Evolutionary conservation across 2,329 filamentous ascomycete species (phyloP).

Genomic region (Microdochium paspali): DNA sequence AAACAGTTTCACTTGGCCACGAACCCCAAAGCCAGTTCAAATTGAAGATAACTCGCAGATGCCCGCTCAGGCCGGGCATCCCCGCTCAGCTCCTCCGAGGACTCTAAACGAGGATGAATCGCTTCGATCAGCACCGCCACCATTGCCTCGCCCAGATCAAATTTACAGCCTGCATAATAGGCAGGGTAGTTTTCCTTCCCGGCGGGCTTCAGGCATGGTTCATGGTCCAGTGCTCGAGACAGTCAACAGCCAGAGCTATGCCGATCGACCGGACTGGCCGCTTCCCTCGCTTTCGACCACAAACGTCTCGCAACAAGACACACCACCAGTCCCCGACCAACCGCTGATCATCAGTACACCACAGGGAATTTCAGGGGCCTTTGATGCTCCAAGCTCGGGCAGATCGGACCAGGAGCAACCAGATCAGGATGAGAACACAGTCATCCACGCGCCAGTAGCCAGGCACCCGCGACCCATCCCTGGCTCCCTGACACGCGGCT

Average conservation of each 20-base stretch:
- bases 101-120: neutral
- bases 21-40: neutral
- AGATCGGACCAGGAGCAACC: conserved; percentile 9
- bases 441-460: conserved; percentile 43
- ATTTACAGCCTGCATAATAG: neutral
- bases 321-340: conserved; percentile 29
- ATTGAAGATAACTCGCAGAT: neutral
- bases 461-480: conserved; percentile 32
- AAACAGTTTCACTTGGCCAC: neutral
- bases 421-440: conserved; percentile 16
- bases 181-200: neutral
- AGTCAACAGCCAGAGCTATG: neutral
- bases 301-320: conserved; percentile 12
- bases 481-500: neutral
- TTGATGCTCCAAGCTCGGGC: conserved; percentile 28
- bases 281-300: conserved; percentile 11
- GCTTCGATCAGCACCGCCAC: neutral
- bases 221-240: neutral
- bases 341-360: conserved; percentile 54
- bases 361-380: conserved; percentile 42
- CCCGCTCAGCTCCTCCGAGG: neutral
- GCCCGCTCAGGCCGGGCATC: neutral
- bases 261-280: conserved; percentile 8
- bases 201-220: neutral
- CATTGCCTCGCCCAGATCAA: neutral